Evolutionary conservation across 768 basidiomycete genomes (phyloP), one percentile per base, ranked within the genome.

Genomic region (Sarcomyxa edulis): DNA sequence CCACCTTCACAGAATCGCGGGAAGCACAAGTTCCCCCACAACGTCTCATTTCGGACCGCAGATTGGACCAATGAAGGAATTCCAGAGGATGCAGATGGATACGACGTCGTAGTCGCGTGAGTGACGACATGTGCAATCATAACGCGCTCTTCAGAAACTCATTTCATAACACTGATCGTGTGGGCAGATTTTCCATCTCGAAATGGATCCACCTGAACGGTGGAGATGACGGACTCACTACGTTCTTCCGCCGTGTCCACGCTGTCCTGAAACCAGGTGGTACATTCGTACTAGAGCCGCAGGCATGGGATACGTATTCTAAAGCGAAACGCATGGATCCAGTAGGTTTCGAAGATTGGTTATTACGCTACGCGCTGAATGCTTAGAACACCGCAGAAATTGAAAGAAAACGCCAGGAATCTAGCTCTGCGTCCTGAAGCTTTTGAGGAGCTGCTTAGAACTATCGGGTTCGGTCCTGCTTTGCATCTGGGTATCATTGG

Each of bases 191-290:
- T 48, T 94, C 91, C 0, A 61, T 94, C 30, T 78, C 90, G 0
- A 95, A 93, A 60, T 95, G 92, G 92, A 88, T 94, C 21, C 92
- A 95, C 57, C 65, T 95, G 7, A 81, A 92, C 47, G 66, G 68
- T 8, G 84, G 85, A 7, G 92, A 96, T 50, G 72, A 73, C 1
- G 91, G 79, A 0, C 49, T 95, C n/a, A 47, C 56, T 24, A 42
- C 46, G 0, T 89, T 93, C 57, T 94, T 95, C 51, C 60, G 54
- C 2, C 74, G 78, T 28, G 75, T 81, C 1, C 62, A 77, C 46
- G 50, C 56, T 19, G 69, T 74, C 3, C 66, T 96, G 11, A 64
- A 59, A n/a, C 60, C 71, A 0, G 81, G 77, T 0, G 88, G 88
- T 3, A 65, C 57, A 1, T 83, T 94, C 39, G 52, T 94, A 1